Evolutionary conservation across 371 early-diverging fungal species (phyloP), one percentile per base, ranked within the genome.

Genomic region (Mucor mucedo): DNA sequence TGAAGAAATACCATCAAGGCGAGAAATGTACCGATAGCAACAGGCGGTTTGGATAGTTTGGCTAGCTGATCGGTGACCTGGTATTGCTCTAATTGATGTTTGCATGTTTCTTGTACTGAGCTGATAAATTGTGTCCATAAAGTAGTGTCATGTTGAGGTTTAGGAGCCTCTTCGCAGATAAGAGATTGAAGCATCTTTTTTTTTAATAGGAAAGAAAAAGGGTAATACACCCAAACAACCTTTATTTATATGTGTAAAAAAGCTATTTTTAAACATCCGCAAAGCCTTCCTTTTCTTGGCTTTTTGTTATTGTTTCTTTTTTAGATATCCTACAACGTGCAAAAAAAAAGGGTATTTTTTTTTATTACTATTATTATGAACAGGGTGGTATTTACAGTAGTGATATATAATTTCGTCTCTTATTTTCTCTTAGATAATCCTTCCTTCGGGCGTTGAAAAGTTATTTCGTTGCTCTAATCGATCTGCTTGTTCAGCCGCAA

Each of bases 1-100:
- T 98, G 95, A 74, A 98, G 91, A 73, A 95, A 91, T 69, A 96
- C 88, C 72, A 96, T 83, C 29, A 92, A 44, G 32, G 94, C 65
- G 4, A 68, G 65, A 32, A 79, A 87, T 39, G 78, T 71, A 9
- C 91, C 95, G 21, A 82, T 64, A 30, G 80, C 90, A 38, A 92
- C 52, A 74, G 92, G 93, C 7, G 91, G 87, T 79, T 98, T 98
- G 80, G 93, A 84, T 32, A 96, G 83, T 86, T 14, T 92, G 91
- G 44, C 21, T 21, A 77, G 76, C 47, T 78, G 80, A 77, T 96
- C 90, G 60, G 93, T 55, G 56, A 87, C 83, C 58, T 82, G 78
- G 21, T 85, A 75, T 52, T 83, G 68, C 14, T 89, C 84, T 57
- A 88, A 71, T 69, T 90, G 35, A 35, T 35, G 0, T 35, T 85